Evolutionary conservation across 169 alveolate species (phyloP), one percentile per base, ranked within the genome.

Genomic region (Plasmodium coatneyi): DNA sequence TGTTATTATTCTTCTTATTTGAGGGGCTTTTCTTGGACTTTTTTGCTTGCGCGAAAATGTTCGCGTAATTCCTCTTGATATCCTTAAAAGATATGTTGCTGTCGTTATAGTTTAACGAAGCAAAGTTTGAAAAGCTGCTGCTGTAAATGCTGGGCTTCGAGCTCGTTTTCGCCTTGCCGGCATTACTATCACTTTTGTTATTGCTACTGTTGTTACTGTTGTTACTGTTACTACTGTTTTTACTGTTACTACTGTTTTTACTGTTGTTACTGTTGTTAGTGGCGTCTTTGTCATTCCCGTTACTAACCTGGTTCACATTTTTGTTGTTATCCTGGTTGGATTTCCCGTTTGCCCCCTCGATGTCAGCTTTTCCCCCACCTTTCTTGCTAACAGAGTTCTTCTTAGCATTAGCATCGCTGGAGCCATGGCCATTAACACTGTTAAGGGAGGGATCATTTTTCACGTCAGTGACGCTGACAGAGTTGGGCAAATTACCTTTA

Each of bases 21-120:
- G 87, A 71, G 41, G 82, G 16, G 41, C 49, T 66, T 74, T 78
- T 83, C 22, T 81, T 92, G 43, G 92, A 25, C 70, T 76, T 92
- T 19, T 92, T 84, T 19, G 41, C 92, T 43, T 83, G 87, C 5
- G 95, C 92, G 74, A 92, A 83, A 52, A 92, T 92, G 46, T 71
- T 92, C n/a, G 91, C 89, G 80, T 92, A 83, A 78, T 78, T 83
- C 49, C 89, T 76, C 36, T 92, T 83, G 28, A 83, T 84, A 46
- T 84, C 92, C 54, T 92, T 79, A 83, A 92, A 83, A 32, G 92
- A 92, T n/a, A 83, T 22, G 56, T 92, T 83, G 71, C 87, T 92
- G 80, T 92, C 89, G 83, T 78, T 78, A 52, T 83, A 80, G 74
- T 92, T 84, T 34, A 92, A 41, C 5, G 76, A 76, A 3, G 92